Base-by-base conservation (phyloP, 2,329 filamentous ascomycete species). In the Dothiorella sarmentorum region DNA sequence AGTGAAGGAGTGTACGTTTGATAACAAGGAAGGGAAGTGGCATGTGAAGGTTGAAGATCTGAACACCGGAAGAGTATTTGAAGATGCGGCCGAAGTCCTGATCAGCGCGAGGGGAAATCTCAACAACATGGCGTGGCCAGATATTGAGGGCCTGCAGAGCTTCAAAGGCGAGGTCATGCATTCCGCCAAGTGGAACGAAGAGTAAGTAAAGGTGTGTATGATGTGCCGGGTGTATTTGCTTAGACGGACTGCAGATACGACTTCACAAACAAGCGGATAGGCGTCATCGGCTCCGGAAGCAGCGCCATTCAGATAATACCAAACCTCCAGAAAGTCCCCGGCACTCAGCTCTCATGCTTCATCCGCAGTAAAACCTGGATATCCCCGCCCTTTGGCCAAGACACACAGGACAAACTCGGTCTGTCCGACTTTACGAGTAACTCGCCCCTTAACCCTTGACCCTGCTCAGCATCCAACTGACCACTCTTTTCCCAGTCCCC, bases 261-360 rank as follows among this genome's bases (percentile, higher is more conserved):
- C 47, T 71, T 68, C 47, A 61, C 62, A 3, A 63, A 68, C 44
- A 73, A 73, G 56, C 64, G 67, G n/a, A 62, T 73, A 20, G 71
- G 66, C 3, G 68, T 73, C 2, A 72, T 73, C 24, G 71, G 71
- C 4, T 67, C 67, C 7, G 70, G 71, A 17, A 66, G 69, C 31
- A 73, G 71, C 13, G 73, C 74, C 0, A 77, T 76, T 17, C 73
- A 75, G 49, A 75, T 75, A 18, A 71, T 77, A 3, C 68, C 71
- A 2, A 68, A 68, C 2, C 68, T 78, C 2, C 76, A 73, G 63
- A 67, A 66, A 7, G 38, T 73, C 13, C 49, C 67, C 4, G 67
- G 66, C 5, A 70, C 69, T 0, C 65, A 70, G 11, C 61, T 71
- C 7, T 63, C 62, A 17, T 67, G 65, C n/a, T 73, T 72, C 58